Conservation (phyloP, 163 green algal species). For the Smithsoniella earleae region DNA sequence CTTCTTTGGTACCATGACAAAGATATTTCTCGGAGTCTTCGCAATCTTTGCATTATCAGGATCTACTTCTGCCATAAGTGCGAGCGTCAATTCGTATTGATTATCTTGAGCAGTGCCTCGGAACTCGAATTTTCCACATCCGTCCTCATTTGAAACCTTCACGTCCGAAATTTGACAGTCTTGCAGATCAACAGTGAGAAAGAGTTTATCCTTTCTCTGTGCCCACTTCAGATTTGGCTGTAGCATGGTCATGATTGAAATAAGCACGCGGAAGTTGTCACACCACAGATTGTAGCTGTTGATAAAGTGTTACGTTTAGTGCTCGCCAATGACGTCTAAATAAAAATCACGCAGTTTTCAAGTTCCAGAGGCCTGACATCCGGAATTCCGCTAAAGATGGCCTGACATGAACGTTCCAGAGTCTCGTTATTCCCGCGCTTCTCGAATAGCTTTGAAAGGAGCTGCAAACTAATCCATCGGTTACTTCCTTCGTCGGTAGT, state of each 20-base stretch:
- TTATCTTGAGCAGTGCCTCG: slow-evolving; percentile 48
- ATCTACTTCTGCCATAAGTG: slow-evolving; percentile 54
- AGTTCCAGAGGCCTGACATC: too few species aligned
- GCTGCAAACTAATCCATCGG: too few species aligned
- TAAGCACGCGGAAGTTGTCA: neutral
- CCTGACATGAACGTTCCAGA: too few species aligned
- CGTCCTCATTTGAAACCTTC: slow-evolving; percentile 45
- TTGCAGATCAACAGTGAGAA: slow-evolving; percentile 73
- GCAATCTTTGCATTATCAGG: slow-evolving; percentile 56
- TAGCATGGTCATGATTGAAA: neutral
- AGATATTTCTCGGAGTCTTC: slow-evolving; percentile 47
- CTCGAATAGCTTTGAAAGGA: too few species aligned
- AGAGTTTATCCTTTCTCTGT: slow-evolving; percentile 60
- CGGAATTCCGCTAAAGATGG: too few species aligned
- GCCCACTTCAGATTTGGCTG: slow-evolving; percentile 50
- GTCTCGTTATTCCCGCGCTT: too few species aligned
- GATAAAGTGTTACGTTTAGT: too few species aligned
- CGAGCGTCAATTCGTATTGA: slow-evolving; percentile 57
- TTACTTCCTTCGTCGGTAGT: too few species aligned
- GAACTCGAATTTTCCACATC: slow-evolving; percentile 42
- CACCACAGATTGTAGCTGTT: neutral
- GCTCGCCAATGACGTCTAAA: too few species aligned
- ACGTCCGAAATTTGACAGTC: slow-evolving; percentile 46
- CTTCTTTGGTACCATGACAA: slow-evolving; percentile 63
- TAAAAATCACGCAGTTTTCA: too few species aligned